Evolutionary conservation across 352 stramenopile genomes (phyloP).

Genomic region (Phytophthora crassamura): DNA sequence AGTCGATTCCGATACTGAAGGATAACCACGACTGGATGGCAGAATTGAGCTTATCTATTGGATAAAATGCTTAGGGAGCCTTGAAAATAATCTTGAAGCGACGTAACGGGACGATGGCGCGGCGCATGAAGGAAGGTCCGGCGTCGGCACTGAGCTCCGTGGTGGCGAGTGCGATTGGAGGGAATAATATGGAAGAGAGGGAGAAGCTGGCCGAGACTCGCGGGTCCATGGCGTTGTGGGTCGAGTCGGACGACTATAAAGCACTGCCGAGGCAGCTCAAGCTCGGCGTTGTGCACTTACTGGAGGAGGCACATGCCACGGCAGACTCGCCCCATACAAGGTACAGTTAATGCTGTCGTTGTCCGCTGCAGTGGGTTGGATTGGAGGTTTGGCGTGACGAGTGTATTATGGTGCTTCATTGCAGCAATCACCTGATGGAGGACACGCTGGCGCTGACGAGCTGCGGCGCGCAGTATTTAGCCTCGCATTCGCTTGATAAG

Average conservation of each 20-base stretch:
- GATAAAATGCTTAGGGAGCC: conserved; percentile 10
- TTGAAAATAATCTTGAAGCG: conserved; percentile 27
- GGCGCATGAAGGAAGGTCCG: conserved; percentile 4
- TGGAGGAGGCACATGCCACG: conserved; percentile 30
- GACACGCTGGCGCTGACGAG: conserved; percentile 59
- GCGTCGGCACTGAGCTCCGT: background rate
- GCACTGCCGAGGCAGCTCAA: conserved; percentile 36
- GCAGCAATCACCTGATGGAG: conserved; percentile 39
- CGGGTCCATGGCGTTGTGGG: conserved; percentile 16
- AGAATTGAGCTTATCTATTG: conserved; percentile 15
- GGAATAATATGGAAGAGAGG: conserved; percentile 17
- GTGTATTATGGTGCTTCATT: conserved; percentile 4
- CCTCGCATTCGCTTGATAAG: conserved; percentile 22
- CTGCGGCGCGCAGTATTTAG: conserved; percentile 50
- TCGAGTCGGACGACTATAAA: conserved; percentile 28
- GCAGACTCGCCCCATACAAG: conserved; percentile 50
- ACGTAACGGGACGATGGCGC: conserved; percentile 8
- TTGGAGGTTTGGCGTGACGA: conserved; percentile 4
- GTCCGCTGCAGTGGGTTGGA: background rate
- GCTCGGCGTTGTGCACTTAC: conserved; percentile 40
- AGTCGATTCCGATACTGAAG: conserved; percentile 35
- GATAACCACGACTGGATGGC: background rate
- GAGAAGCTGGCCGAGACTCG: conserved; percentile 17
- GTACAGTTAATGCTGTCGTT: conserved; percentile 4
- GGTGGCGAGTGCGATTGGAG: conserved; percentile 1